Percentiles rank a stretch among this genome's conserved stretches.
Evolutionary conservation across 345 rosid species (phyloP).

Genomic region (Ricinus communis): DNA sequence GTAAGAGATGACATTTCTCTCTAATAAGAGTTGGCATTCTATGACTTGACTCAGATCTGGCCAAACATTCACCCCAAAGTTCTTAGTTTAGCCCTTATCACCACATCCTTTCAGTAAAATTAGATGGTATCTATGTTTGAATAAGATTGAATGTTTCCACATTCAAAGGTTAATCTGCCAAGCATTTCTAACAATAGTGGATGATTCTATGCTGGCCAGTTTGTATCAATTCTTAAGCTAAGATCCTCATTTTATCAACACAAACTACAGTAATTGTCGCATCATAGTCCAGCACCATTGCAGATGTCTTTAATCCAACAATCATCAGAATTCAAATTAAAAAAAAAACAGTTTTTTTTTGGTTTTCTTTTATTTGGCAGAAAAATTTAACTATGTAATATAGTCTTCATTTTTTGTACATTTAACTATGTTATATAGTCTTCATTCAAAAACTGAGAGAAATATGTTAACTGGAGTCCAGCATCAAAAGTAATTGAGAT

Average conservation of each 20-base stretch:
- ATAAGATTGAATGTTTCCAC: background rate
- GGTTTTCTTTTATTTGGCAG: too few relatives aligned
- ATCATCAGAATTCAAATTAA: background rate
- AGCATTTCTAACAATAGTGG: background rate
- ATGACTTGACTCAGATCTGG: background rate
- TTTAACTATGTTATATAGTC: too few relatives aligned
- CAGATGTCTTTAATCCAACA: too few relatives aligned
- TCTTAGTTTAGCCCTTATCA: background rate
- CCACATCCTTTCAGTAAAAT: background rate
- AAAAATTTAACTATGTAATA: too few relatives aligned
- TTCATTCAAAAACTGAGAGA: background rate
- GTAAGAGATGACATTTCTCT: background rate
- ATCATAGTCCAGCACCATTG: background rate
- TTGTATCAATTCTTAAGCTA: conserved; percentile 1
- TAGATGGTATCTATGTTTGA: background rate
- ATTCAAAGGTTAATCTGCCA: background rate
- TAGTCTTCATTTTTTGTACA: background rate
- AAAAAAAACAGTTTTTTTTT: too few relatives aligned
- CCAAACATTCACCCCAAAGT: background rate
- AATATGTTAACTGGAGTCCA: background rate
- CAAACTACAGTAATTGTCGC: background rate
- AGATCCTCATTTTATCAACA: background rate
- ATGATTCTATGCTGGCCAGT: background rate
- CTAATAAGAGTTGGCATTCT: background rate
- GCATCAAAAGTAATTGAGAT: background rate